A percentile compares a stretch with the other conserved stretches of the same genome.
Evolutionary conservation across 768 basidiomycete genomes (phyloP).

Genomic region (Amanita pallidorosea): DNA sequence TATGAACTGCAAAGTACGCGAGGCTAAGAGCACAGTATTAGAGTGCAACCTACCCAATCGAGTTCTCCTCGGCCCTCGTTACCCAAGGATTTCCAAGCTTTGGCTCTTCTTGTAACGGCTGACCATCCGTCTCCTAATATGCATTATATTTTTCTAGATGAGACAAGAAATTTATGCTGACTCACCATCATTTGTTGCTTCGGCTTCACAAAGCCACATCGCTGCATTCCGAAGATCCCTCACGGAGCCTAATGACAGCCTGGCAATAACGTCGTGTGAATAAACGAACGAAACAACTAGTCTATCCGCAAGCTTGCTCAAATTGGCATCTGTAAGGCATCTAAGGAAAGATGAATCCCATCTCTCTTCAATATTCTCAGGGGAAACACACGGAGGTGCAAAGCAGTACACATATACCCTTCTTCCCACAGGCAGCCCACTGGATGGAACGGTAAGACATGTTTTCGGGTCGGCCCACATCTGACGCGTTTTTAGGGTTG

Average conservation of each 20-base stretch:
- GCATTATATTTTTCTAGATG: background rate
- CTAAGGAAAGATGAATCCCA: slow-evolving; percentile 19
- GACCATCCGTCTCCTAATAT: slow-evolving; percentile 39
- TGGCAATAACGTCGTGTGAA: slow-evolving; percentile 73
- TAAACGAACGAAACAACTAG: slow-evolving; percentile 73
- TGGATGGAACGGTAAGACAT: slow-evolving; percentile 56
- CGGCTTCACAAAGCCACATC: slow-evolving; percentile 71
- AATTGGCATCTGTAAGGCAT: slow-evolving; percentile 48
- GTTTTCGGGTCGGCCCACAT: slow-evolving; percentile 82
- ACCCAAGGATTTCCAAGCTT: slow-evolving; percentile 44
- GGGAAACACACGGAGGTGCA: slow-evolving; percentile 59
- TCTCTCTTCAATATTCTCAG: background rate
- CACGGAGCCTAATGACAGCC: slow-evolving; percentile 69
- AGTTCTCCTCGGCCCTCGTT: slow-evolving; percentile 41
- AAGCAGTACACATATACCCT: slow-evolving; percentile 69
- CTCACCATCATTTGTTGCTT: slow-evolving; percentile 15
- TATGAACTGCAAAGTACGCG: slow-evolving; percentile 42
- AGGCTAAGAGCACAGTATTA: background rate
- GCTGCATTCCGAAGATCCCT: slow-evolving; percentile 67
- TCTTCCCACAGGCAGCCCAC: slow-evolving; percentile 58
- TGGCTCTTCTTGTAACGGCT: slow-evolving; percentile 36
- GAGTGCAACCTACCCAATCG: slow-evolving; percentile 33
- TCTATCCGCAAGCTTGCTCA: slow-evolving; percentile 47
- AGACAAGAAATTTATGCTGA: background rate
- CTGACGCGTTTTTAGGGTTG: slow-evolving; percentile 21